Base-by-base conservation (phyloP, 2,329 filamentous ascomycete genomes). In the Exophiala aquamarina region DNA sequence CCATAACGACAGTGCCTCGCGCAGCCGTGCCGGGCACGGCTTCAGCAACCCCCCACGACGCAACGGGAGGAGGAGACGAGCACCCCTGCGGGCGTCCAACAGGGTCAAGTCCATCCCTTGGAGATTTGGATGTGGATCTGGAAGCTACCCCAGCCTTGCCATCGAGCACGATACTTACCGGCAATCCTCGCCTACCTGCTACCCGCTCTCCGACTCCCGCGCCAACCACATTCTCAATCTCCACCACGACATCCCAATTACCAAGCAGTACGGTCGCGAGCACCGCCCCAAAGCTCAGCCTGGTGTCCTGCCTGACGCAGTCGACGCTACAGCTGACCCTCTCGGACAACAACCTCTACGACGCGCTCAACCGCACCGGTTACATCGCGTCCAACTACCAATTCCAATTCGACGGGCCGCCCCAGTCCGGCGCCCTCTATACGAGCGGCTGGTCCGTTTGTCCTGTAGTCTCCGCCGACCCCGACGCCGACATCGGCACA, bases 311-410 rank as follows among this genome's bases (percentile, higher is more conserved):
- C 41, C 43, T 45, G 9, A 46, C 46, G 13, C 41, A 50, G 14
- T 53, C 53, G 4, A 52, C 53, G 0, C 38, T 56, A 11, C 47
- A 78, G 20, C 68, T 88, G 54, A 78, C 70, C n/a, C 79, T 94
- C 38, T 61, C 72, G 14, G 71, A 85, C 52, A 82, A 86, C 47
- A 66, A 84, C 32, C 76, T 92, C 26, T 78, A 68, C 19, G 89
- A 94, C 59, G 67, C 74, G 15, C 65, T 82, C 55, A 74, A 73
- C 44, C 84, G 89, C 56, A 88, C 77, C 20, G 89, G 87, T 10
- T 89, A 89, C 70, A 87, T 94, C 60, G 87, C 86, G 11, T 76
- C 82, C 61, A 93, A 92, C 78, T 81, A 76, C 66, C 89, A 94
- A 67, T 85, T 89, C 72, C 86, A 90, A 68, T 90, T 89, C 61